A percentile compares a stretch with the other conserved stretches of the same genome.
These are phyloP conservation scores for Testicularia cyperi DNA, from an alignment of 1,284 basidiomycete species.

Conservation along the genomic window DNA sequence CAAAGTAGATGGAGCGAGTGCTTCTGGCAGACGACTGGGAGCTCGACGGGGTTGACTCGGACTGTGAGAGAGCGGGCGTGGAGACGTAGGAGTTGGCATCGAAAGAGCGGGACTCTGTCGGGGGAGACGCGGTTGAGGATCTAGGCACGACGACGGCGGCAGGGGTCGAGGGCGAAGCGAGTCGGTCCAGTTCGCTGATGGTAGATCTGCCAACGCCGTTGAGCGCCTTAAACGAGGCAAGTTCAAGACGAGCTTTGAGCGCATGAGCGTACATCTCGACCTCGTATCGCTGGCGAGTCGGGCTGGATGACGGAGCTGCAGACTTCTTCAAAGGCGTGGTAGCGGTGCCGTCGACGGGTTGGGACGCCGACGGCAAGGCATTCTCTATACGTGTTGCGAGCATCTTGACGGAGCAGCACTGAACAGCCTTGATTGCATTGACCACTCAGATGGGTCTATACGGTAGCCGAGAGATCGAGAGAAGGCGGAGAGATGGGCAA, in stretches of 20 bases:
- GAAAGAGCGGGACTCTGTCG: too few relatives aligned
- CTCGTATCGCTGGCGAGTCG: conserved; percentile 9
- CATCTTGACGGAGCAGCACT: not conserved
- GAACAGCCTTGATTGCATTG: not conserved
- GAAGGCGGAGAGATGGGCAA: not conserved
- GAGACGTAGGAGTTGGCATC: conserved; percentile 1
- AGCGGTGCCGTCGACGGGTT: not conserved
- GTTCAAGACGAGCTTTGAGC: conserved; percentile 28
- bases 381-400: not conserved
- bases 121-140: not conserved
- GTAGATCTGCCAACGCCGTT: conserved; percentile 21
- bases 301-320: not conserved
- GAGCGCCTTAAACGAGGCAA: conserved; percentile 34
- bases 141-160: conserved; percentile 15
- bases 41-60: conserved; percentile 13
- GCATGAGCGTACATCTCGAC: conserved; percentile 38
- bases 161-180: not conserved
- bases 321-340: not conserved
- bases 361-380: not conserved
- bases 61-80: conserved; percentile 23
- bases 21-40: conserved; percentile 21
- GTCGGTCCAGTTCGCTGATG: conserved; percentile 14
- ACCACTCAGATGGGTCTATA: not conserved
- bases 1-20: conserved; percentile 23
- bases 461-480: not conserved